A percentile compares a stretch with the other conserved stretches of the same genome.
Evolutionary conservation across 73 alveolate genomes (phyloP).

Genomic region (Tetrahymena thermophila): DNA sequence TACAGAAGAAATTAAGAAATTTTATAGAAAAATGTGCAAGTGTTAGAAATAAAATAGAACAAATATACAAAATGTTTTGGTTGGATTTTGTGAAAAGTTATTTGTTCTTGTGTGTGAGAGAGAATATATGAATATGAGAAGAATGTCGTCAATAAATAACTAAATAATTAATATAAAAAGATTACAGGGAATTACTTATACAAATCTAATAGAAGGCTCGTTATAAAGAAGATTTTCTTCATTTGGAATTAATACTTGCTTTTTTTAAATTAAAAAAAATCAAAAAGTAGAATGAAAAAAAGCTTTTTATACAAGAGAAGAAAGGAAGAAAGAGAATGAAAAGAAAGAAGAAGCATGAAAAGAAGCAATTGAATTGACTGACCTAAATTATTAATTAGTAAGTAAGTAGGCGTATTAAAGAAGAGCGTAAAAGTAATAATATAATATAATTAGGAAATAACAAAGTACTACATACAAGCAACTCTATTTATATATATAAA

Average conservation of each 20-base stretch:
- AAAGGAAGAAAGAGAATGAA: too few relatives aligned
- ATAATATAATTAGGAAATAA: not conserved
- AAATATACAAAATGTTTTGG: too few relatives aligned
- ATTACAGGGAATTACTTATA: not conserved
- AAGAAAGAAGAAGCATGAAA: not conserved
- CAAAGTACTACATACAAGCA: not conserved
- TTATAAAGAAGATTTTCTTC: too few relatives aligned
- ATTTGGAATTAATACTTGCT: too few relatives aligned
- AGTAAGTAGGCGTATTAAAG: not conserved
- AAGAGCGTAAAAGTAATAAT: not conserved
- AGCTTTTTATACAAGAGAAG: not conserved
- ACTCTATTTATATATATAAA: too few relatives aligned
- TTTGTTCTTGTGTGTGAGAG: too few relatives aligned
- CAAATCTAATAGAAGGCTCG: not conserved
- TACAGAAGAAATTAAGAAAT: not conserved
- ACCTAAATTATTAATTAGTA: not conserved
- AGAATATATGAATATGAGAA: too few relatives aligned
- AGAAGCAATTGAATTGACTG: not conserved
- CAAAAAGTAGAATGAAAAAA: not conserved
- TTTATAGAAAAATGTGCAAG: not conserved
- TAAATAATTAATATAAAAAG: too few relatives aligned
- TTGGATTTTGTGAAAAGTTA: too few relatives aligned
- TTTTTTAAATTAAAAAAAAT: too few relatives aligned
- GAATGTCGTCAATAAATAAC: too few relatives aligned
- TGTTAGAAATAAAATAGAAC: not conserved